Evolutionary conservation across 2,329 filamentous ascomycete genomes (phyloP), one percentile per base, ranked within the genome.

Genomic region (Aspergillus neotritici): DNA sequence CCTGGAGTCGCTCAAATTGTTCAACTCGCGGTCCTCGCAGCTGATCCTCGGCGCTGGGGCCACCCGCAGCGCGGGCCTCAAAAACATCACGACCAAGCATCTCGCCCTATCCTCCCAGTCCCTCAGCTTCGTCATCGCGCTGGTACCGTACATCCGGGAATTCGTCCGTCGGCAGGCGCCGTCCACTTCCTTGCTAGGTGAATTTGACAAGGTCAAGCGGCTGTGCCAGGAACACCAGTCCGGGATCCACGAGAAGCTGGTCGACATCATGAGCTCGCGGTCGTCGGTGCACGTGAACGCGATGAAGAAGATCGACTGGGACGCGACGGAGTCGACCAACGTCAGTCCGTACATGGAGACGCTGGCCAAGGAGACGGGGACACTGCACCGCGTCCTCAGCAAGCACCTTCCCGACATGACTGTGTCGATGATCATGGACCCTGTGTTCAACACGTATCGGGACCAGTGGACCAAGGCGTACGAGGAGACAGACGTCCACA

Each of bases 81-180:
- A 89, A 64, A 96, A 96, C 59, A 98, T 98, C 63, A 95, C 87
- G 0, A 95, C 93, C 0, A 93, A 93, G 57, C 91, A 98, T 67
- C 78, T 98, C 2, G 90, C 93, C 0, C 80, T 97, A 13, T 90
- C 93, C 2, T 90, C 86, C 0, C 91, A 96, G 64, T 86, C 90
- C 0, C 70, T 97, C 14, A 84, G 85, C 34, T 96, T 98, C 63
- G 82, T 94, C 35, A 86, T 90, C 16, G 82, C 87, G 0, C 73
- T 97, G 2, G 83, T 95, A 4, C 91, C 93, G 0, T 90, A 97
- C 61, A 78, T 96, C 21, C 82, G 91, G 34, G 93, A 97, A 67
- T 95, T 94, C 55, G 82, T 94, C 15, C 84, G 93, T 9, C 82
- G 93, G 2, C 87, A 94, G 56, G 67, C 74, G 52, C 68, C 54